Evolutionary conservation across 495 filamentous ascomycete species (phyloP).

Genomic region (Penicillium lagena): DNA sequence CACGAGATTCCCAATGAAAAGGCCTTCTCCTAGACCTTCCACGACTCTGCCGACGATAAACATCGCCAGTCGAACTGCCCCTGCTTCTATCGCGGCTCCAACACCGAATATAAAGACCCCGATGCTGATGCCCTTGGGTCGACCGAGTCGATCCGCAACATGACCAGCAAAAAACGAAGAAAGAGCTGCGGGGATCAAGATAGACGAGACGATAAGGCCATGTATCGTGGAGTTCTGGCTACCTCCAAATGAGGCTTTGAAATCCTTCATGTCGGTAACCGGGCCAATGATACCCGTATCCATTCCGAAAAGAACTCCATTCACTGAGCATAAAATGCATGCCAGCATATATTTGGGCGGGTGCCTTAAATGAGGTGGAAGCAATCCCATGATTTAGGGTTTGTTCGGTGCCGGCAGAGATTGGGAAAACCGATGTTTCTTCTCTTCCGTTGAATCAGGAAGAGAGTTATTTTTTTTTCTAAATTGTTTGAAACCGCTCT

Average conservation of each 20-base stretch:
- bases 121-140: constrained; percentile 45
- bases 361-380: no score
- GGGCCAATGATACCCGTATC: constrained; percentile 62
- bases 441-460: no score
- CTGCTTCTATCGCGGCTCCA: constrained; percentile 47
- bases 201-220: constrained; percentile 57
- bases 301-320: constrained; percentile 31
- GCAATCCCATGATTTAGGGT: no score
- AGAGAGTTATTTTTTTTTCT: no score
- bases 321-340: constrained; percentile 14
- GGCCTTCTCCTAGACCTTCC: constrained; percentile 53
- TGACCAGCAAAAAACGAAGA: constrained; percentile 58
- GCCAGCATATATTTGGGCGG: constrained; percentile 16
- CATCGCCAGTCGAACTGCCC: constrained; percentile 40
- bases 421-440: no score
- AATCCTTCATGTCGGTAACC: constrained; percentile 54
- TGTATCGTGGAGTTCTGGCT: constrained; percentile 47
- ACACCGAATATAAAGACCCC: constrained; percentile 49
- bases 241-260: constrained; percentile 42
- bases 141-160: constrained; percentile 52
- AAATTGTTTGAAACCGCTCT: no score
- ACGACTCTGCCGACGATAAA: constrained; percentile 49
- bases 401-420: no score
- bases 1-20: constrained; percentile 50
- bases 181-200: constrained; percentile 55